A percentile compares a stretch with the other conserved stretches of the same genome.
These are phyloP conservation scores for Arthrobotrys sphaeroides DNA, from an alignment of 2,329 filamentous ascomycete species.

Conservation along the genomic window DNA sequence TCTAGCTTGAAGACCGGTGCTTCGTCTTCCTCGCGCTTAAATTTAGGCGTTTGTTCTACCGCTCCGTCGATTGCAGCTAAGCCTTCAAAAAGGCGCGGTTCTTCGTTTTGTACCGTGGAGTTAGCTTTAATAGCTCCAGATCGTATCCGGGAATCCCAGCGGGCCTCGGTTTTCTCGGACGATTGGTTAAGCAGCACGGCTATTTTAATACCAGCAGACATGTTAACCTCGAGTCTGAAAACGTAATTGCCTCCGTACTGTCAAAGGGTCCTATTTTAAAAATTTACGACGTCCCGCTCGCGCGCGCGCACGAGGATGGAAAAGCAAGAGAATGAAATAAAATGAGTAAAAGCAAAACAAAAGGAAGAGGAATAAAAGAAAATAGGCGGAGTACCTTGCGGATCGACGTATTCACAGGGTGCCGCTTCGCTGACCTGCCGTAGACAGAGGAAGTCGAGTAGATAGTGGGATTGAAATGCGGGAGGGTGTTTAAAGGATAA, in stretches of 20 bases:
- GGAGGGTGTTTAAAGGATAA: slow-evolving; percentile 9
- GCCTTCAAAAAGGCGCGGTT: no score
- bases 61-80: background rate
- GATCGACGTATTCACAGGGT: slow-evolving; percentile 22
- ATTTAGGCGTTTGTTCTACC: background rate
- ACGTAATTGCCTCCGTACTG: background rate
- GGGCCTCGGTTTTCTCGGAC: background rate
- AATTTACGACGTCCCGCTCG: no score
- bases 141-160: no score
- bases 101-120: background rate
- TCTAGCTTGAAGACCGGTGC: slow-evolving; percentile 1
- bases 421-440: background rate
- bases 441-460: background rate
- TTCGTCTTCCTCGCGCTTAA: slow-evolving; percentile 9
- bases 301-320: background rate
- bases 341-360: no score
- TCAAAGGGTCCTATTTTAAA: background rate
- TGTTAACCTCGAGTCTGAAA: slow-evolving; percentile 15
- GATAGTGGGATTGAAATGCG: slow-evolving; percentile 1
- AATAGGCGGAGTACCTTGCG: slow-evolving; percentile 8
- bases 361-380: background rate
- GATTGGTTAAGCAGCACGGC: slow-evolving; percentile 12
- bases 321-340: background rate
- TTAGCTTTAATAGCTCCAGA: background rate
- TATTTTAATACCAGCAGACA: slow-evolving; percentile 20